Evolutionary conservation across 1,284 basidiomycete species (phyloP).

Genomic region (Peniophora sp.): DNA sequence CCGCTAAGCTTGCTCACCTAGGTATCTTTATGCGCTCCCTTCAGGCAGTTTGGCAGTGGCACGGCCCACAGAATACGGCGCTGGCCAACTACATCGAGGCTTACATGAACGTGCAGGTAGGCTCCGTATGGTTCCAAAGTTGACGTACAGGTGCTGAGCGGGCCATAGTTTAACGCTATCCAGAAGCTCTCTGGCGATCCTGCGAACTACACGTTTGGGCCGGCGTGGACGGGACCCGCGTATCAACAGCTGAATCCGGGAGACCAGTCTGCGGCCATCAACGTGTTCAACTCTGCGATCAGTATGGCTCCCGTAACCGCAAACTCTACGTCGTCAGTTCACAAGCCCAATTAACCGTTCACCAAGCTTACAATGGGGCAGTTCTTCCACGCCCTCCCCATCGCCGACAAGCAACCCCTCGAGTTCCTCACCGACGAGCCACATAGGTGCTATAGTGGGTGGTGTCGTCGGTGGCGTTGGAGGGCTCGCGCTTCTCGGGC

Average conservation of each 20-base stretch:
- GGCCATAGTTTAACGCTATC: background rate
- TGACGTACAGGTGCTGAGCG: too few species aligned
- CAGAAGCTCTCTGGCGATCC: background rate
- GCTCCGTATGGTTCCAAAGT: too few species aligned
- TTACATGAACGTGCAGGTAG: background rate
- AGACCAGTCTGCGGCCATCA: background rate
- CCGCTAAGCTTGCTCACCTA: background rate
- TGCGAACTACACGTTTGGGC: background rate
- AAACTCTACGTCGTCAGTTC: background rate
- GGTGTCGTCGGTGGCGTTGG: conserved; percentile 22
- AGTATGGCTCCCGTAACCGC: background rate
- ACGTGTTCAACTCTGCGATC: background rate
- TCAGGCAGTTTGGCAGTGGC: background rate
- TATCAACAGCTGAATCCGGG: background rate
- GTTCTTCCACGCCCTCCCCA: background rate
- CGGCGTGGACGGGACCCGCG: background rate
- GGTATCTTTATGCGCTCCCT: background rate
- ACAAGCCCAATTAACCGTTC: too few species aligned
- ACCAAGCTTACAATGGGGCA: too few species aligned
- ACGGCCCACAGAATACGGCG: background rate
- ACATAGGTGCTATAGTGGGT: conserved; percentile 23
- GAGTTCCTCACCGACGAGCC: conserved; percentile 1
- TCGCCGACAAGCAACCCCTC: background rate
- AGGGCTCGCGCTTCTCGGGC: conserved; percentile 10
- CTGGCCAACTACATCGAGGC: background rate